Base-by-base conservation (phyloP, 2,329 filamentous ascomycete species). In the Grosmannia penicillata region DNA sequence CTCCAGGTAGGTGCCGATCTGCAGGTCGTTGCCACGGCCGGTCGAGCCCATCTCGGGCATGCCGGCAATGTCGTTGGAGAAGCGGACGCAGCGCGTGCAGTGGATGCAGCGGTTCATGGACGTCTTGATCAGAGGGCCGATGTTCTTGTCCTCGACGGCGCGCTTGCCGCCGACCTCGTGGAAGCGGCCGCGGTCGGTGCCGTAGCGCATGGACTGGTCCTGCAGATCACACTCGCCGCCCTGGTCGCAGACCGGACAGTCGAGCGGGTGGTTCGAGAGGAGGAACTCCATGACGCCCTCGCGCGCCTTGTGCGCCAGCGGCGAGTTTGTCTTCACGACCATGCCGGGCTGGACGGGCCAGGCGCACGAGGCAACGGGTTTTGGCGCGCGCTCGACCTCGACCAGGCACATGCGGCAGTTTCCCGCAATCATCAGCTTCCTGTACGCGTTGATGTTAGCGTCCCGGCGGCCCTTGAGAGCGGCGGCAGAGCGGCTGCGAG, bases 31-130 rank as follows among this genome's bases (percentile, higher is more conserved):
- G 56, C 91, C 91, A 67, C 91, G 83, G 55, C 91, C 91, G 23
- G 82, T 82, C 26, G 87, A 93, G 50, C 91, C 91, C 53, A 98
- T 73, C 61, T 98, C 91, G 26, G 91, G 86, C 43, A 91, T 91
- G 53, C 91, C 91, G 45, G 91, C 91, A 53, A 98, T 72, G 54
- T 98, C 91, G 63, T 96, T 98, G 57, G 91, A 83, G 62, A 98
- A 98, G 56, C 91, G 86, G 51, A 98, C 77, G 63, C 91, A 98
- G 54, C 91, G 78, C 47, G 91, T 98, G 71, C 91, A 98, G 69
- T 98, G 91, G 54, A 98, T 98, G 63, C 91, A 98, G 58, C 91
- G 76, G 72, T 98, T 98, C 91, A 98, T 98, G 36, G 91, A 98
- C 4, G 91, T 98, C 75, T 98, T 98, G 65, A 98, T 83, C 50